A percentile compares a stretch with the other conserved stretches of the same genome.
These are phyloP conservation scores for Comarum palustre DNA, from an alignment of 306 rosid genomes.

Conservation along the genomic window DNA sequence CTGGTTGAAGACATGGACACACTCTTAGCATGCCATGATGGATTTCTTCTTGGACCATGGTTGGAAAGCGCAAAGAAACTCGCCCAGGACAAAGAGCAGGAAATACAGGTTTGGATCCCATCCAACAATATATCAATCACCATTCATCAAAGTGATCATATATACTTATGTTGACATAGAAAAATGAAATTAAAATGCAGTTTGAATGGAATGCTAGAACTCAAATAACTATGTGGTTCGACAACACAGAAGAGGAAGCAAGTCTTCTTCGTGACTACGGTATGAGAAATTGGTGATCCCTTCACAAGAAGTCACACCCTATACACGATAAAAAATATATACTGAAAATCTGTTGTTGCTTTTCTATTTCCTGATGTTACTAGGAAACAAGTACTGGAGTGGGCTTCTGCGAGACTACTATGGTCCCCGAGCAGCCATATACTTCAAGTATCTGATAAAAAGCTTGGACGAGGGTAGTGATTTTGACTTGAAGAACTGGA, in stretches of 20 bases:
- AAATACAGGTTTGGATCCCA: slow-evolving; percentile 56
- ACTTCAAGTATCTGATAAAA: slow-evolving; percentile 62
- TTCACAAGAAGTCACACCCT: not conserved
- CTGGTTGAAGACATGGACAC: slow-evolving; percentile 70
- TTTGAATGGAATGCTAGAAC: slow-evolving; percentile 95
- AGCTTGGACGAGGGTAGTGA: slow-evolving; percentile 46
- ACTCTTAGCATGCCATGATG: slow-evolving; percentile 76
- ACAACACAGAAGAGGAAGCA: slow-evolving; percentile 71
- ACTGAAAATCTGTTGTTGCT: not conserved
- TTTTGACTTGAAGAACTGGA: slow-evolving; percentile 64
- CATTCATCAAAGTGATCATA: not conserved
- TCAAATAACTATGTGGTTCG: slow-evolving; percentile 95
- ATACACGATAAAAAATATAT: not conserved
- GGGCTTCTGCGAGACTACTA: slow-evolving; percentile 77
- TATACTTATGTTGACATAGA: too few relatives aligned
- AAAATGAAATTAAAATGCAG: slow-evolving; percentile 29
- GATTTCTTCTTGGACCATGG: slow-evolving; percentile 91
- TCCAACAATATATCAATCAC: not conserved
- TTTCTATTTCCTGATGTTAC: not conserved
- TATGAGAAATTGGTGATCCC: slow-evolving; percentile 22
- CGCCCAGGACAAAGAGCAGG: slow-evolving; percentile 65
- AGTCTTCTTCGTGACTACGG: slow-evolving; percentile 89
- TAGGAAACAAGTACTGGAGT: slow-evolving; percentile 90
- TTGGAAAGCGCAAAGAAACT: slow-evolving; percentile 76
- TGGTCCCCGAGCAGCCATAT: slow-evolving; percentile 83